phyloP scores from a whole-genome alignment of 202 grass and related monocot species.

The Alloteropsis angusta region DNA sequence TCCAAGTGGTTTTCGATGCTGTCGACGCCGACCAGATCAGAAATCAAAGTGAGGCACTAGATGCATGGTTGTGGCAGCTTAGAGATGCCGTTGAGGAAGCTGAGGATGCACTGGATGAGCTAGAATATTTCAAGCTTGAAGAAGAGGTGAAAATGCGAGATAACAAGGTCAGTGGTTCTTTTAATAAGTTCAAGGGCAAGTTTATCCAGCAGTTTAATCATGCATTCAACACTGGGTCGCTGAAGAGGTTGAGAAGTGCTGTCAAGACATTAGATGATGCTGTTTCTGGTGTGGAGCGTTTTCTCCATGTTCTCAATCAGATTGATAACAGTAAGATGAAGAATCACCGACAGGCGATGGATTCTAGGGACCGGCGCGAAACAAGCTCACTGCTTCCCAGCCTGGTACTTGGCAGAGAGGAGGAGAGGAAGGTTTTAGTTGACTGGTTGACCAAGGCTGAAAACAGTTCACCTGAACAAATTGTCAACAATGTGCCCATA shows the following conservation, averaged over 20 bases:
- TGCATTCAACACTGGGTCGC: slow-evolving; percentile 14
- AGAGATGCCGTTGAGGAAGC: not conserved
- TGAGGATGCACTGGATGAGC: not conserved
- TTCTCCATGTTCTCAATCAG: slow-evolving; percentile 8
- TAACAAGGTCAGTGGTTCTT: slow-evolving; percentile 22
- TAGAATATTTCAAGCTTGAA: not conserved
- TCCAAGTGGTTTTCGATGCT: not conserved
- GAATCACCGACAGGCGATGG: not conserved
- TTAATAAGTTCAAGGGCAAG: slow-evolving; percentile 30
- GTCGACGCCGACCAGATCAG: not conserved
- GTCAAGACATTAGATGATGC: slow-evolving; percentile 26
- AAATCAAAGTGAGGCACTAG: not conserved
- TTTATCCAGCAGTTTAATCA: slow-evolving; percentile 16
- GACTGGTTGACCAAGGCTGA: slow-evolving; percentile 10
- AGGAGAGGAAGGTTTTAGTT: slow-evolving; percentile 16
- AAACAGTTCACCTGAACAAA: not conserved
- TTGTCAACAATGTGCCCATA: not conserved
- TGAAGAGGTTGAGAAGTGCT: slow-evolving; percentile 26
- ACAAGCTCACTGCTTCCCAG: slow-evolving; percentile 6
- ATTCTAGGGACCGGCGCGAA: not conserved
- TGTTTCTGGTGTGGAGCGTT: slow-evolving; percentile 9
- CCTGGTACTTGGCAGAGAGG: slow-evolving; percentile 10
- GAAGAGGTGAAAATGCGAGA: slow-evolving; percentile 4
- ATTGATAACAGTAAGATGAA: not conserved
- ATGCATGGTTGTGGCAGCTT: not conserved